These are phyloP conservation scores for Podospora anserina DNA, from an alignment of 495 filamentous ascomycete genomes.

Conservation along the genomic window DNA sequence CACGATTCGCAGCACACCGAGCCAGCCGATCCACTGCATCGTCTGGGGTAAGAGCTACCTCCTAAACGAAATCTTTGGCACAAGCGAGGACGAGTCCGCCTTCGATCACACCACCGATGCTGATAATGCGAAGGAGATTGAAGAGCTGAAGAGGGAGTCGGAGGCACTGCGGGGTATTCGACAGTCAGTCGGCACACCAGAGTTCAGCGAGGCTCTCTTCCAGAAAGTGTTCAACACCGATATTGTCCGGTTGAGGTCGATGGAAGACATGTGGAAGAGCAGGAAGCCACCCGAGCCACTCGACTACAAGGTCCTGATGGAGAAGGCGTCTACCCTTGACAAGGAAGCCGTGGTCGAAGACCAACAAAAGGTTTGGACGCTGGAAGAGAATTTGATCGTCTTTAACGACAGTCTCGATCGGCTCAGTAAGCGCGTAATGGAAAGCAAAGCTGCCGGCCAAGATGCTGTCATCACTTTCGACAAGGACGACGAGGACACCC, in stretches of 20 bases:
- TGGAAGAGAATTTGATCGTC: constrained; percentile 78
- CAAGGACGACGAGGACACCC: constrained; percentile 93
- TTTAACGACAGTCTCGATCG: constrained; percentile 81
- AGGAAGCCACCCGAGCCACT: constrained; percentile 70
- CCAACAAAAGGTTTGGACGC: constrained; percentile 75
- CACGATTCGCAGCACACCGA: constrained; percentile 92
- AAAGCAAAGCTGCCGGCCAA: constrained; percentile 46
- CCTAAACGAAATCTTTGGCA: constrained; percentile 88
- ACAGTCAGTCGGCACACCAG: constrained; percentile 72
- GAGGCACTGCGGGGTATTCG: constrained; percentile 79
- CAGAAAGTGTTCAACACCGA: constrained; percentile 90
- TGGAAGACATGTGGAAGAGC: constrained; percentile 97
- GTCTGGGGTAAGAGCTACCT: constrained; percentile 99
- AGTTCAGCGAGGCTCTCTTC: constrained; percentile 81
- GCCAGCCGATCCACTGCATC: constrained; percentile 96
- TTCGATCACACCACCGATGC: constrained; percentile 74
- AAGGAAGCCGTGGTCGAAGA: constrained; percentile 56
- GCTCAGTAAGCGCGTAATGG: constrained; percentile 67
- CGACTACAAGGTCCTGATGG: constrained; percentile 53
- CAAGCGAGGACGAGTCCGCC: constrained; percentile 76
- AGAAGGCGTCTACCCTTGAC: constrained; percentile 37
- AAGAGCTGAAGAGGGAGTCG: constrained; percentile 76
- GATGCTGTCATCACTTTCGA: constrained; percentile 78
- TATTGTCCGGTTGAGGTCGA: constrained; percentile 74
- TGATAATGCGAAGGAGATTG: constrained; percentile 88